Evolutionary conservation across 208 protist genomes (phyloP).

Genomic region (Leishmania braziliensis): DNA sequence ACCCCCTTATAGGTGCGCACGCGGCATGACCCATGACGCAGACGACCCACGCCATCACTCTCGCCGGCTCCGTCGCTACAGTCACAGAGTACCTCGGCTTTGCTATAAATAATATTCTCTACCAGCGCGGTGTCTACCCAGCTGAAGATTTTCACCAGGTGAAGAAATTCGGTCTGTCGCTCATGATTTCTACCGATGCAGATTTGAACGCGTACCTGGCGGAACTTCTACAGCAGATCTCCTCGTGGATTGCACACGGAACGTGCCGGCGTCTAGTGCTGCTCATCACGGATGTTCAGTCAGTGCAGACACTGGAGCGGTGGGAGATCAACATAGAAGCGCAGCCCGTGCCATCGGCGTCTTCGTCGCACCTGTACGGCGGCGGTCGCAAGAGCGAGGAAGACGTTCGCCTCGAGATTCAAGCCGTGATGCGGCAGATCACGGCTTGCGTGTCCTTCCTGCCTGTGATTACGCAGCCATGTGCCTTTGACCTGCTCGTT

Average conservation of each 20-base stretch:
- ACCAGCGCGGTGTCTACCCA: constrained; percentile 98
- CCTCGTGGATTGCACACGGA: constrained; percentile 89
- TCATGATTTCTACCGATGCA: constrained; percentile 95
- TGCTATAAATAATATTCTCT: constrained; percentile 94
- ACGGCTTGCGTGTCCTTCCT: constrained; percentile 97
- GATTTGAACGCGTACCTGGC: constrained; percentile 95
- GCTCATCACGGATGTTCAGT: constrained; percentile 78
- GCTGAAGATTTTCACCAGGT: constrained; percentile 94
- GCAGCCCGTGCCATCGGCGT: constrained; percentile 6
- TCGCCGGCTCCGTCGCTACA: constrained; percentile 96
- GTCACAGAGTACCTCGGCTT: constrained; percentile 98
- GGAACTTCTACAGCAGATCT: constrained; percentile 94
- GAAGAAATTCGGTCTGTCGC: constrained; percentile 95
- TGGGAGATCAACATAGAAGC: constrained; percentile 95
- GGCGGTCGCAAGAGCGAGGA: constrained; percentile 57
- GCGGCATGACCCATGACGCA: constrained; percentile 35
- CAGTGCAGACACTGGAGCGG: constrained; percentile 87
- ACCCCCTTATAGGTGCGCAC: not conserved
- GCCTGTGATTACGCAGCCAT: constrained; percentile 87
- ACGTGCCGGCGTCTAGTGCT: constrained; percentile 96
- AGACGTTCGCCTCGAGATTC: constrained; percentile 94
- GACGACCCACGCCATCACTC: constrained; percentile 87
- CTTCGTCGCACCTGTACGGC: not conserved
- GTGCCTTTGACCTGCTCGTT: constrained; percentile 94
- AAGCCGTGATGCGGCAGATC: constrained; percentile 97